These are phyloP conservation scores for Backusella circina DNA, from an alignment of 192 early-diverging fungal genomes.

Conservation along the genomic window DNA sequence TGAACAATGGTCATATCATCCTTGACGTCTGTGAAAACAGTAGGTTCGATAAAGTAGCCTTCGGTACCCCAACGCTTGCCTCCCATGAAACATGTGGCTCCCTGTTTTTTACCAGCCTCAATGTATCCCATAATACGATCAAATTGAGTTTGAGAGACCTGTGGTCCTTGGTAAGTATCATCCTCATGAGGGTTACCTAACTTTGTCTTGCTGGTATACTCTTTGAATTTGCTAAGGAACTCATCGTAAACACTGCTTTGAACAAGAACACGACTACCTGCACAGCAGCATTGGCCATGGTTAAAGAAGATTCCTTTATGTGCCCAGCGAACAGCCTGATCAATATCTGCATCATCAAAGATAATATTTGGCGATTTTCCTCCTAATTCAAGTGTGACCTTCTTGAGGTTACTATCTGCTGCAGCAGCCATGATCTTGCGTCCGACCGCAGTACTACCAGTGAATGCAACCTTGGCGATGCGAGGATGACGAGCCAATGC, in stretches of 20 bases:
- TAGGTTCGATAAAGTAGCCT: constrained; percentile 79
- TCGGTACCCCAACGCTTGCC: constrained; percentile 58
- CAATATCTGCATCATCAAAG: constrained; percentile 72
- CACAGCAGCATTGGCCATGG: constrained; percentile 83
- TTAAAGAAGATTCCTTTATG: constrained; percentile 68
- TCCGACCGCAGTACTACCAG: constrained; percentile 71
- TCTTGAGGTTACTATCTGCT: constrained; percentile 65
- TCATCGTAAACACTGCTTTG: constrained; percentile 62
- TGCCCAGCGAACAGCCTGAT: constrained; percentile 62
- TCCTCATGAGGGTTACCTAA: constrained; percentile 69
- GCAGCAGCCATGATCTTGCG: constrained; percentile 53
- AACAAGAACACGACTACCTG: constrained; percentile 78
- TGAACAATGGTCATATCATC: constrained; percentile 52
- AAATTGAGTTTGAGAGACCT: constrained; percentile 63
- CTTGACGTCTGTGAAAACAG: constrained; percentile 64
- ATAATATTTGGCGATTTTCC: constrained; percentile 83
- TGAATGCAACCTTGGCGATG: constrained; percentile 74
- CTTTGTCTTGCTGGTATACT: constrained; percentile 39
- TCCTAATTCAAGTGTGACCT: constrained; percentile 78
- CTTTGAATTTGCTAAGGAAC: constrained; percentile 64
- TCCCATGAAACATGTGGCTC: constrained; percentile 49
- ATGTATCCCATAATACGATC: constrained; percentile 59
- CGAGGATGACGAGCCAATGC: constrained; percentile 64
- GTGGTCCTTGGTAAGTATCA: constrained; percentile 64
- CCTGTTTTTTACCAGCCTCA: constrained; percentile 56